phyloP scores from a whole-genome alignment of 2,329 filamentous ascomycete species.

The Curvularia sp. region DNA sequence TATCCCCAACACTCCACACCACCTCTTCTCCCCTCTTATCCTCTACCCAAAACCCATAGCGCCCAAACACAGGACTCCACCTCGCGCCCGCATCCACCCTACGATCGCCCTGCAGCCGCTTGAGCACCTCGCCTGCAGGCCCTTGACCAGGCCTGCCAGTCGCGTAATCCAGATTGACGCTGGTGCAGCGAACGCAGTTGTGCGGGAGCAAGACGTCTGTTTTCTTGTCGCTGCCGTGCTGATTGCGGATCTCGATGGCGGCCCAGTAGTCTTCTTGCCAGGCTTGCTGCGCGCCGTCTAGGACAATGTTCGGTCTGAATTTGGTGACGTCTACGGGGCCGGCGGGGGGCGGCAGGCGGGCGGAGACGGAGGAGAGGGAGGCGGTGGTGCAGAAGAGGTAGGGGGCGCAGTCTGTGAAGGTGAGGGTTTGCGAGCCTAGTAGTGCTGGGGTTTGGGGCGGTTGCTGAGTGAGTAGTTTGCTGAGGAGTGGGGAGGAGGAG shows the following conservation, averaged over 20 bases:
- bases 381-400: slow-evolving; percentile 75
- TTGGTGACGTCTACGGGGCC: slow-evolving; percentile 54
- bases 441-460: slow-evolving; percentile 46
- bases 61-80: slow-evolving; percentile 58
- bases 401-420: slow-evolving; percentile 77
- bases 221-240: slow-evolving; percentile 12
- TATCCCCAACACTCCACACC: slow-evolving; percentile 52
- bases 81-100: slow-evolving; percentile 56
- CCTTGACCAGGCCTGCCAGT: slow-evolving; percentile 53
- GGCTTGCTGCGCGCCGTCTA: slow-evolving; percentile 50
- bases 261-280: slow-evolving; percentile 60
- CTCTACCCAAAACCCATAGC: slow-evolving; percentile 52
- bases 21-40: slow-evolving; percentile 9
- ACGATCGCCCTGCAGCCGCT: slow-evolving; percentile 55
- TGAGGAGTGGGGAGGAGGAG: slow-evolving; percentile 23
- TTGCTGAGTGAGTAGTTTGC: slow-evolving; percentile 14
- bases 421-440: slow-evolving; percentile 54
- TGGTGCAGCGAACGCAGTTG: slow-evolving; percentile 57
- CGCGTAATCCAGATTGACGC: slow-evolving; percentile 58
- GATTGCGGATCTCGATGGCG: slow-evolving; percentile 41
- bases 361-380: slow-evolving; percentile 72
- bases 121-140: slow-evolving; percentile 53
- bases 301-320: slow-evolving; percentile 57
- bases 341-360: slow-evolving; percentile 45
- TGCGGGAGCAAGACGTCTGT: slow-evolving; percentile 51